Conservation (phyloP, 2,329 filamentous ascomycete species). For the Exophiala sp. region DNA sequence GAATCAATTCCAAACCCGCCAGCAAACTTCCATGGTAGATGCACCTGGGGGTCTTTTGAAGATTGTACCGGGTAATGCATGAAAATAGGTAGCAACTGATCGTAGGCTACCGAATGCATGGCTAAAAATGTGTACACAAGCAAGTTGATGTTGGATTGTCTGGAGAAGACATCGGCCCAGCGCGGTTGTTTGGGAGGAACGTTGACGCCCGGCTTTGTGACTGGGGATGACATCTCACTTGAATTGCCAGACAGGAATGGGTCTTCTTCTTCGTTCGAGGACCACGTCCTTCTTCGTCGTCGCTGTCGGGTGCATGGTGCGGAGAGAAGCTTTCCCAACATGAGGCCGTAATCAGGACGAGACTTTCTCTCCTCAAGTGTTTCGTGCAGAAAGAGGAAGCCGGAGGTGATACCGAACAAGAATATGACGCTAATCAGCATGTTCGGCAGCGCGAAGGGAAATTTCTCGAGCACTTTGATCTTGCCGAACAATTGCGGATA, state of each 20-base stretch:
- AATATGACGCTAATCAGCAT: conserved; percentile 74
- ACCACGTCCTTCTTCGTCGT: conserved; percentile 20
- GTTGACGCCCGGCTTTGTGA: conserved; percentile 6
- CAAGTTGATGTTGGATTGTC: conserved; percentile 71
- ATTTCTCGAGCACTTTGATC: conserved; percentile 65
- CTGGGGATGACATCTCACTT: conserved; percentile 21
- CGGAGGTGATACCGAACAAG: conserved; percentile 68
- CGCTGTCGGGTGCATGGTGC: conserved; percentile 35
- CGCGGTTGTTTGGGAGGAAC: conserved; percentile 33
- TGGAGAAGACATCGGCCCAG: conserved; percentile 66
- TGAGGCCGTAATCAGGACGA: conserved; percentile 69
- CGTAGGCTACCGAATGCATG: conserved; percentile 77
- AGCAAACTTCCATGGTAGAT: conserved; percentile 74
- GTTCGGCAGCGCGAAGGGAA: conserved; percentile 83
- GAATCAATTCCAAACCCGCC: conserved; percentile 75
- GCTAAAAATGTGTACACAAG: conserved; percentile 76
- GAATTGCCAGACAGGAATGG: conserved; percentile 14
- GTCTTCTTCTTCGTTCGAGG: conserved; percentile 28
- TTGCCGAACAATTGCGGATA: conserved; percentile 68
- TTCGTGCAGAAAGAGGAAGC: conserved; percentile 79
- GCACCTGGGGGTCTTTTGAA: conserved; percentile 52
- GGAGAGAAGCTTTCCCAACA: conserved; percentile 65
- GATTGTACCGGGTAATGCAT: conserved; percentile 68
- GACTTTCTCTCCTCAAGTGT: conserved; percentile 71
- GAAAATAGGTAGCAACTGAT: conserved; percentile 85